Percentiles rank a stretch among this genome's conserved stretches.
Evolutionary conservation across 371 early-diverging fungal genomes (phyloP).

Genomic region (Funneliformis caledonium): DNA sequence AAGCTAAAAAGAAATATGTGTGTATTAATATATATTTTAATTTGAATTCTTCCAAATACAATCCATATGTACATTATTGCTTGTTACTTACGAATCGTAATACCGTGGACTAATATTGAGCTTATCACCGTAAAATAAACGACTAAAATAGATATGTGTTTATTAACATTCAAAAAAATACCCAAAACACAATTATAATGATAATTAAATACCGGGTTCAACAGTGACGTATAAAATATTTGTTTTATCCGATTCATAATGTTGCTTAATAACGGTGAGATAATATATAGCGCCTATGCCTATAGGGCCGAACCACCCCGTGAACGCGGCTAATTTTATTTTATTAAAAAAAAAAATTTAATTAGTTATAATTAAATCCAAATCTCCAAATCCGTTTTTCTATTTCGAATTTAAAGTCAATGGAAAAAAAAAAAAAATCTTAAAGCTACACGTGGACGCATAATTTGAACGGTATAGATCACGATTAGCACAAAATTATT

Average conservation of each 20-base stretch:
- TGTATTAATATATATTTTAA: neutral
- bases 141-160: neutral
- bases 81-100: constrained; percentile 5
- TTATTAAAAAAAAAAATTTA: neutral
- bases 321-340: constrained; percentile 67
- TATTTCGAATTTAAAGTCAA: too few species aligned
- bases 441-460: too few species aligned
- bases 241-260: neutral
- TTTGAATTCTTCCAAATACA: neutral
- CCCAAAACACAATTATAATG: too few species aligned
- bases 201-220: neutral
- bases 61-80: neutral
- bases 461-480: too few species aligned
- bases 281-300: neutral
- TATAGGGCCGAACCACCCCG: neutral
- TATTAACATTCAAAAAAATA: too few species aligned
- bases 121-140: neutral
- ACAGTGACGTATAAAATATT: neutral
- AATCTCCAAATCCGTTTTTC: too few species aligned
- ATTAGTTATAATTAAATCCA: too few species aligned
- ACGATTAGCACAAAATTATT: neutral
- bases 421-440: too few species aligned
- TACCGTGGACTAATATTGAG: neutral
- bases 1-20: constrained; percentile 1
- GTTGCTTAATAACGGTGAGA: neutral